Evolutionary conservation across 805 yeast species (phyloP), one percentile per base, ranked within the genome.

Genomic region (Nakazawaea molendinolei): DNA sequence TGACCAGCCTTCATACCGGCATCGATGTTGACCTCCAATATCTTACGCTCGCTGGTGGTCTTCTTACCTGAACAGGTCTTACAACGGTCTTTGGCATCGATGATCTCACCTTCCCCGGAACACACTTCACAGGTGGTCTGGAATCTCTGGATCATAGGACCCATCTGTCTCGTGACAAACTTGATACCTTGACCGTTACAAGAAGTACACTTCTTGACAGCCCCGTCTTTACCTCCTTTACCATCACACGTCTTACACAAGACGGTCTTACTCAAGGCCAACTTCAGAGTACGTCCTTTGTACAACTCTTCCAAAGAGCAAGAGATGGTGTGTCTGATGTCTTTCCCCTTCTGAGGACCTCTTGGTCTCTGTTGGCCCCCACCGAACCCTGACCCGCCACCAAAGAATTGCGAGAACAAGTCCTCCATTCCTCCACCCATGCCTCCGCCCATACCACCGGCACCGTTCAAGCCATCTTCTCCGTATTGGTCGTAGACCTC

Each of bases 111-210:
- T 42, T 81, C 71, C 57, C 97, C 98, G 47, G 76, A 65, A 78
- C 99, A 92, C 41, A 64, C 79, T 49, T 84, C 90, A 82, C 99
- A 92, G 37, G 77, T 79, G 31, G 94, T 78, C 69, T 92, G 97
- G 77, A 85, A 85, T 72, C 96, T 84, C 70, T 92, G 99, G 54
- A 92, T 84, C 89, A 92, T 86, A 48, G 95, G 96, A 51, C 99
- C 99, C 96, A 92, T 89, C 66, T 92, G 97, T 69, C 95, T 84
- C 36, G 96, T 86, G 48, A 87, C 82, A 47, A 90, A 81, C 63
- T 76, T 85, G 61, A 81, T 65, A 74, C 99, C 99, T 51, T 74
- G 72, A 63, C 99, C 99, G 55, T 76, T 74, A 79, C 99, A 92
- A 26, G 76, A 59, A 35, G 77, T 47, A 78, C 99, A 92, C 52